phyloP scores from a whole-genome alignment of 75 land plant species.

The Pinus albicaulis region DNA sequence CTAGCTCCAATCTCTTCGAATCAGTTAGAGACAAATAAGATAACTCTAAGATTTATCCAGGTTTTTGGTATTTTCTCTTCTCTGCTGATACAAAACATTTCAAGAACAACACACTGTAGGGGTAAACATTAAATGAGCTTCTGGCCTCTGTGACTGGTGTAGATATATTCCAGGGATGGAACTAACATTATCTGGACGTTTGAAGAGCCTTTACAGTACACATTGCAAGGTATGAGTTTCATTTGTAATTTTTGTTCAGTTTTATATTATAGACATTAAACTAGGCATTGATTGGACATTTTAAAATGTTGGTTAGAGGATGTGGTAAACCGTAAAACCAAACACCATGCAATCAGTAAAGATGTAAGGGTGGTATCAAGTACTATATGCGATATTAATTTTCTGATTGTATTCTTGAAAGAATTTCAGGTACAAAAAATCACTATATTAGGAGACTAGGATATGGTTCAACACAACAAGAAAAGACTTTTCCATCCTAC shows the following conservation, averaged over 20 bases:
- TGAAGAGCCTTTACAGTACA: constrained; percentile 93
- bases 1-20: neutral
- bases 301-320: neutral
- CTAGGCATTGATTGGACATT: neutral
- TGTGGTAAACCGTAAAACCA: neutral
- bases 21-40: neutral
- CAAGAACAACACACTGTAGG: neutral
- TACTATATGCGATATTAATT: neutral
- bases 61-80: neutral
- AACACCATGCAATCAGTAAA: neutral
- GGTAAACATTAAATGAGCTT: neutral
- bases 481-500: neutral
- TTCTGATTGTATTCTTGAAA: neutral
- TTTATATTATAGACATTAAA: neutral
- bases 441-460: neutral
- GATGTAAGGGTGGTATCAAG: neutral
- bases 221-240: constrained; percentile 70
- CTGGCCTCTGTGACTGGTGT: constrained; percentile 17
- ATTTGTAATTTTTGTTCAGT: constrained; percentile 2
- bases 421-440: neutral
- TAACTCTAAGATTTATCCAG: neutral
- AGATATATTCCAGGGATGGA: constrained; percentile 99
- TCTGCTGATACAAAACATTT: neutral
- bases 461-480: neutral
- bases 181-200: constrained; percentile 86